Evolutionary conservation across 352 stramenopile genomes (phyloP).

Genomic region (Phytopythium cucurbitacearum): DNA sequence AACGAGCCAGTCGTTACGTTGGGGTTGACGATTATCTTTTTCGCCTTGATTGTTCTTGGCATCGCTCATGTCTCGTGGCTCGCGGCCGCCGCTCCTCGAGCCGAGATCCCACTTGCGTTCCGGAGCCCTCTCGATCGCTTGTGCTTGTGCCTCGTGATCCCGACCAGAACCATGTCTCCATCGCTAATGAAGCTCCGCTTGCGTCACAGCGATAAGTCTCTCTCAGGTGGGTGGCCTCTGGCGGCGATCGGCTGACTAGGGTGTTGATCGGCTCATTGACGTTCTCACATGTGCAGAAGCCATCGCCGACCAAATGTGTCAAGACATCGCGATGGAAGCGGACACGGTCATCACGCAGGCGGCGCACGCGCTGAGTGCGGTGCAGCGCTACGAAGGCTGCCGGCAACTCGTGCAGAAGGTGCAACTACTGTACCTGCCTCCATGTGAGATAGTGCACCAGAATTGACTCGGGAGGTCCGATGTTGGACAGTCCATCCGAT

Average conservation of each 20-base stretch:
- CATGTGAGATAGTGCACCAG: no score
- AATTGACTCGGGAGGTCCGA: background rate
- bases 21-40: no score
- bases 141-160: no score
- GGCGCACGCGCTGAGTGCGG: slow-evolving; percentile 21
- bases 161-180: slow-evolving; percentile 10
- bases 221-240: slow-evolving; percentile 19
- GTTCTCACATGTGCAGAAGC: slow-evolving; percentile 10
- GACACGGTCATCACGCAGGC: slow-evolving; percentile 33
- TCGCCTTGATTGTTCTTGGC: no score
- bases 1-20: no score
- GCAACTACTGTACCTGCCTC: background rate
- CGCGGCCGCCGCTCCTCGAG: no score
- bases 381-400: slow-evolving; percentile 45
- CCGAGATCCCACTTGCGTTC: no score
- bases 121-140: no score
- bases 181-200: slow-evolving; percentile 25
- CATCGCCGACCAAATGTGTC: slow-evolving; percentile 33
- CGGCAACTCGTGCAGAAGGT: slow-evolving; percentile 42
- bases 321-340: slow-evolving; percentile 33
- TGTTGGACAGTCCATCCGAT: slow-evolving; percentile 22
- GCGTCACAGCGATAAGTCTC: slow-evolving; percentile 33
- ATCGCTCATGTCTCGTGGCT: no score
- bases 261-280: no score
- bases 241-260: no score